Evolutionary conservation across 805 yeast species (phyloP).

Genomic region (Hanseniaspora lachancei): DNA sequence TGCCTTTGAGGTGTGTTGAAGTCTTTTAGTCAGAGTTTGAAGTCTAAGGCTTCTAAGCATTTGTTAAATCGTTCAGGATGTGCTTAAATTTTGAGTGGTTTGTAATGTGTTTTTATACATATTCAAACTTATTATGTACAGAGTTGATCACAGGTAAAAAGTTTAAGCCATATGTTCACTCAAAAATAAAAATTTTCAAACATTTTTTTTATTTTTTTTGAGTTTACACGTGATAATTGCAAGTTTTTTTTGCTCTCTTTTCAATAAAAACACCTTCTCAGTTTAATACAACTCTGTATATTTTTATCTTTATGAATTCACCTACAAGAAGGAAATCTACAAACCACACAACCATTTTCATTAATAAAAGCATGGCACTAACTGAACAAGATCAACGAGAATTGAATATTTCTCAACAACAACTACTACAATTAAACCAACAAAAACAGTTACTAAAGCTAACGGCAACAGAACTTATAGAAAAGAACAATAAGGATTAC

Average conservation of each 20-base stretch:
- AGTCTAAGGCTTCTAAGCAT: neutral
- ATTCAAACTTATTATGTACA: too few relatives aligned
- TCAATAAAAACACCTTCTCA: too few relatives aligned
- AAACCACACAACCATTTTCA: slow-evolving; percentile 4
- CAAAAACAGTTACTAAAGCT: slow-evolving; percentile 38
- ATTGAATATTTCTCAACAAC: slow-evolving; percentile 23
- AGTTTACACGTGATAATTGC: too few relatives aligned
- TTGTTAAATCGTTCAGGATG: neutral
- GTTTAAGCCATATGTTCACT: too few relatives aligned
- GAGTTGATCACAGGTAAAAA: too few relatives aligned
- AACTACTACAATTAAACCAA: slow-evolving; percentile 22
- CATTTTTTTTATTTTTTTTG: too few relatives aligned
- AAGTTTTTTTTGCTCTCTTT: too few relatives aligned
- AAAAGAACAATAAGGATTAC: slow-evolving; percentile 29
- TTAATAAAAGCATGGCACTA: slow-evolving; percentile 19
- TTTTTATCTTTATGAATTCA: neutral
- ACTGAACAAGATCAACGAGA: slow-evolving; percentile 24
- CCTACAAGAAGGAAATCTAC: neutral
- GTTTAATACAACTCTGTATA: too few relatives aligned
- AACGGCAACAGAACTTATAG: slow-evolving; percentile 41
- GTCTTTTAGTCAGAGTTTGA: neutral
- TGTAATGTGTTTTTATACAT: too few relatives aligned
- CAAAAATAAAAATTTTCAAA: too few relatives aligned
- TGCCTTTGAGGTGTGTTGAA: slow-evolving; percentile 8
- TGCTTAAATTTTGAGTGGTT: neutral